phyloP scores from a whole-genome alignment of 148 eudicot species.

The Drosera capensis region DNA sequence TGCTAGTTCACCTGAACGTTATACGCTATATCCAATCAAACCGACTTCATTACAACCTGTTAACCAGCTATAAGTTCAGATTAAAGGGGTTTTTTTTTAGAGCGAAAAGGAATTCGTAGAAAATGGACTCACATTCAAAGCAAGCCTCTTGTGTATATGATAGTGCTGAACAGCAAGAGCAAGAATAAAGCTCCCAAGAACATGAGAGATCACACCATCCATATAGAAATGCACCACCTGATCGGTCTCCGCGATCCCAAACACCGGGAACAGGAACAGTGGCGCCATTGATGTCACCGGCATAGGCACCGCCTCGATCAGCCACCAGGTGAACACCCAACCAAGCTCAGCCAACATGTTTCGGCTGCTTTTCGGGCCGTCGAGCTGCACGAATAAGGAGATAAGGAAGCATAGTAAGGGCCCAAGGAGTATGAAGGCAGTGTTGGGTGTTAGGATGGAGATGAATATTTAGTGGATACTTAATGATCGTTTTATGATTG shows the following conservation, averaged over 20 bases:
- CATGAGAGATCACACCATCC: slow-evolving; percentile 79
- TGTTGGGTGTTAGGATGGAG: slow-evolving; percentile 43
- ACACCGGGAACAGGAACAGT: slow-evolving; percentile 69
- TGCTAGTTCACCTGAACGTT: no score
- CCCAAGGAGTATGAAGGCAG: slow-evolving; percentile 44
- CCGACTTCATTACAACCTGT: no score
- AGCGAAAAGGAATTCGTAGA: no score
- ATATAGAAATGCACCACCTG: slow-evolving; percentile 60
- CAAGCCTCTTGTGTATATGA: slow-evolving; percentile 74
- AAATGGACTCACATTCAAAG: slow-evolving; percentile 61
- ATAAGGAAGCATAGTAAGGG: slow-evolving; percentile 44
- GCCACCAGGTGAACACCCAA: slow-evolving; percentile 93
- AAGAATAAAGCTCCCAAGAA: slow-evolving; percentile 87
- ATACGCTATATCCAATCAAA: no score
- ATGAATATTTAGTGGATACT: slow-evolving; percentile 3
- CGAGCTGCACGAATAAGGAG: slow-evolving; percentile 34
- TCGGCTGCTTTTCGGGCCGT: slow-evolving; percentile 15
- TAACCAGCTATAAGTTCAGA: no score
- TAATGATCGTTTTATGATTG: not conserved
- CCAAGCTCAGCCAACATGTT: slow-evolving; percentile 57
- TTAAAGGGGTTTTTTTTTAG: no score
- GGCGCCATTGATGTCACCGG: slow-evolving; percentile 91
- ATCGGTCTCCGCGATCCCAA: slow-evolving; percentile 62
- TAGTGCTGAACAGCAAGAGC: slow-evolving; percentile 97
- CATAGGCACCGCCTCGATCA: slow-evolving; percentile 93